Evolutionary conservation across 2,329 filamentous ascomycete species (phyloP), one percentile per base, ranked within the genome.

Genomic region (Sphaerulina musiva): DNA sequence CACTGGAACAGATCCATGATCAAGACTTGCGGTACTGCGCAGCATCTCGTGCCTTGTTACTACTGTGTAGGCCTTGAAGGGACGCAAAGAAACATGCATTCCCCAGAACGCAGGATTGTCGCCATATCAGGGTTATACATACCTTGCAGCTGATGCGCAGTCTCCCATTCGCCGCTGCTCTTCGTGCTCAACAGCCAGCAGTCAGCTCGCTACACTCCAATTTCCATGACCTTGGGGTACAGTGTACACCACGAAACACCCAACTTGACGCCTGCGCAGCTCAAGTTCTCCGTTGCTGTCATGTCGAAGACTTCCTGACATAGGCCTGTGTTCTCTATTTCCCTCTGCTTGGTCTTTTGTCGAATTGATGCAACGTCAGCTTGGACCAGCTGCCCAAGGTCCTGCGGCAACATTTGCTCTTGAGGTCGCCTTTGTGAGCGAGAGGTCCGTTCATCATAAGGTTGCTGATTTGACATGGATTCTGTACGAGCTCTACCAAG

Each of bases 401-500:
- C 26, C 26, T 26, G 31, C 17, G 14, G 40, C 23, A 7, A 20
- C 10, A 31, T 26, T 10, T 17, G 32, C 34, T 11, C 8, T 38
- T 34, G 32, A 8, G 10, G 12, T 38, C 12, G 6, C 34, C 12
- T 11, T 8, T 38, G 10, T n/a, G 12, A 3, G 34, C 34, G 12
- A n/a, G 10, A 38, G 10, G 10, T 11, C 12, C 10, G 34, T 38
- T 11, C 12, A 11, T 9, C 34, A 38, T n/a, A 38, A 38, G 34
- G 34, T 36, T 45, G 9, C 41, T n/a, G 32, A 31, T 38, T 43
- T 42, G 36, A 41, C 51, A 53, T 56, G 45, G 54, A 56, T 44
- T 44, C 54, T 51, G 40, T 45, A 17, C 40, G 45, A 20, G 39
- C 49, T 4, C 36, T 31, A 47, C 56, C 54, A 31, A 60, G 53